Evolutionary conservation across 73 alveolate genomes (phyloP), one percentile per base, ranked within the genome.

Genomic region (Paramecium tetraurelia): DNA sequence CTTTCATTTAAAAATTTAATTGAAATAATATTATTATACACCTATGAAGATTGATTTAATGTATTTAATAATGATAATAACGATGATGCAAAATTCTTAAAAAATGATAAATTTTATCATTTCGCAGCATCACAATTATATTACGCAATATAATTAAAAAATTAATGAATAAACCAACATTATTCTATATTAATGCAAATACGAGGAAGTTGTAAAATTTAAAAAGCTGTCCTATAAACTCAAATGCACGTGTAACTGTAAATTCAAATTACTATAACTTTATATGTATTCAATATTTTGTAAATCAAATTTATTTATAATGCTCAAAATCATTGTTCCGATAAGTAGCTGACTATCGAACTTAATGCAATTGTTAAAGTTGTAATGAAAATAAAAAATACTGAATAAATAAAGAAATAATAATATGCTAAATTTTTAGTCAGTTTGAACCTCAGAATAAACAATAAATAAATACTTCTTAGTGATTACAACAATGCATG

Each of bases 351-450:
- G 24, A 72, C 59, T 12, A 40, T 72, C 3, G 33, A 72, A 40
- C 59, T 18, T 72, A 72, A 38, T 31, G 86, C 86, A 35, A 72
- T 29, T 29, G 86, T 72, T 72, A 72, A 38, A 0, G 86, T 72
- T 11, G 86, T 72, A 9, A 72, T 72, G 63, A 72, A 40, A 12
- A 72, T 36, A 72, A 72, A 72, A 43, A 72, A 72, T 9, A 72
- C 59, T 40, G 59, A 72, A 72, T 72, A 72, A 72, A 72, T 16
- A 38, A 72, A 72, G 59, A 72, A 72, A 72, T 72, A 72, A 72
- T 72, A 72, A 72, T 72, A 72, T 12, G 86, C 57, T 35, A 72
- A n/a, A 5, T 33, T 40, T 38, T 36, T 72, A 36, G 86, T 72
- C 10, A 72, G 46, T 72, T 31, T 72, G 63, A 72, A 72, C 38